Conservation (phyloP, 768 basidiomycete species). For the Boletus tomentosulus region DNA sequence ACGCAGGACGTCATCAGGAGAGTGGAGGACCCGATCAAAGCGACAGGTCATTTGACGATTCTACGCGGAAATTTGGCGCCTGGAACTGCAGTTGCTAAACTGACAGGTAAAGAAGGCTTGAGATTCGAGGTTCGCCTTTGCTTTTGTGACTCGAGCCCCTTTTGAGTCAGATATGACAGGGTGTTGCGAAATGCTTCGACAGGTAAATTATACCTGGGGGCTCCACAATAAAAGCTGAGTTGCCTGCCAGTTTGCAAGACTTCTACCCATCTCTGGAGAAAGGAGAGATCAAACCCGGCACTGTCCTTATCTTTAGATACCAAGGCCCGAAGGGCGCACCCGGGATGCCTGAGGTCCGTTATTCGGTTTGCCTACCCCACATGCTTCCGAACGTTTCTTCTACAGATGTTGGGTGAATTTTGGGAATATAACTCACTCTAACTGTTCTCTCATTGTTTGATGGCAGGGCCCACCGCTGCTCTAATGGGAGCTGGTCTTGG, state of each 20-base stretch:
- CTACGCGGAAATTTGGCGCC: slow-evolving; percentile 87
- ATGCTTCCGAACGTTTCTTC: slow-evolving; percentile 2
- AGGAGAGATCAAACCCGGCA: slow-evolving; percentile 73
- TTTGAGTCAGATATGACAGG: slow-evolving; percentile 36
- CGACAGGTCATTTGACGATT: slow-evolving; percentile 83
- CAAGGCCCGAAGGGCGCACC: slow-evolving; percentile 91
- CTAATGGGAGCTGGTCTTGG: slow-evolving; percentile 82
- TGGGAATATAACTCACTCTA: not conserved
- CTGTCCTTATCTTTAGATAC: slow-evolving; percentile 78
- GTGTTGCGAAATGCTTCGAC: slow-evolving; percentile 75
- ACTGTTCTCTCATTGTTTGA: slow-evolving; percentile 7
- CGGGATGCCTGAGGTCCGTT: slow-evolving; percentile 76
- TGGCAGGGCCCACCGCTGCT: slow-evolving; percentile 69
- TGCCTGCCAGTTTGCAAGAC: slow-evolving; percentile 46
- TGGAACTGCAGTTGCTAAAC: slow-evolving; percentile 83
- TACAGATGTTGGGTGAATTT: slow-evolving; percentile 43
- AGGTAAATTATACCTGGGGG: slow-evolving; percentile 34
- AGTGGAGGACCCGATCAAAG: slow-evolving; percentile 77
- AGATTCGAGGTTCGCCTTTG: slow-evolving; percentile 60
- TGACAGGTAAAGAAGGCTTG: slow-evolving; percentile 90
- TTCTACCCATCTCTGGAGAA: slow-evolving; percentile 73
- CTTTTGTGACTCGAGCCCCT: not conserved
- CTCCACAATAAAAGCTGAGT: not conserved
- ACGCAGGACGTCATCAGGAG: slow-evolving; percentile 73
- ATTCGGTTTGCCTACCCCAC: not conserved